Conservation (phyloP, 106 monocot genomes). For the Dendrobium officinale region DNA sequence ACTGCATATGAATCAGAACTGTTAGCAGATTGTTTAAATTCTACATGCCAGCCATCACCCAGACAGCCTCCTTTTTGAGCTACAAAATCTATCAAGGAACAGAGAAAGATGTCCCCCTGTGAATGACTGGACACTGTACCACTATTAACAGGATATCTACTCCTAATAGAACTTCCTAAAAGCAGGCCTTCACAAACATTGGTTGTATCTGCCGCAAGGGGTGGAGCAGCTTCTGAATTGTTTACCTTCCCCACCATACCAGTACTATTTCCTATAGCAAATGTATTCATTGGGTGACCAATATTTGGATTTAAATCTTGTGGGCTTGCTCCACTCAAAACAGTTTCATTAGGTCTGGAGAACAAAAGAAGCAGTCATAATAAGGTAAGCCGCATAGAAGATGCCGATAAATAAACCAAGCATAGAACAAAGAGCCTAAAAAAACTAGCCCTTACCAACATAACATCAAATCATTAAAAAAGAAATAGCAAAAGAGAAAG, state of each 20-base stretch:
- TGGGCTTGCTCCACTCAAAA: constrained; percentile 17
- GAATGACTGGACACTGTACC: constrained; percentile 12
- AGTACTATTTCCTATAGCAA: constrained; percentile 14
- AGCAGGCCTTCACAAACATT: constrained; percentile 14
- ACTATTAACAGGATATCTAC: constrained; percentile 9
- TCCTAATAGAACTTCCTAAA: constrained; percentile 22
- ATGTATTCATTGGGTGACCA: constrained; percentile 19
- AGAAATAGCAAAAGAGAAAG: not conserved
- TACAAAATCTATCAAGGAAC: constrained; percentile 41
- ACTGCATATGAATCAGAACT: constrained; percentile 26
- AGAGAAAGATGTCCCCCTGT: constrained; percentile 30
- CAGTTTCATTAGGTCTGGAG: constrained; percentile 36
- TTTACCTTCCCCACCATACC: constrained; percentile 10
- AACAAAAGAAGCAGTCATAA: not conserved
- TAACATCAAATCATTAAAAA: not conserved
- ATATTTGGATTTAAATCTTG: constrained; percentile 17
- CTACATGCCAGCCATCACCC: constrained; percentile 59
- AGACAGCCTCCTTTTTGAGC: constrained; percentile 42
- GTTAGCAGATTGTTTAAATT: constrained; percentile 31
- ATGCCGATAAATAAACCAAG: not conserved
- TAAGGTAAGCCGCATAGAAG: not conserved
- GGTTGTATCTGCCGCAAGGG: constrained; percentile 8
- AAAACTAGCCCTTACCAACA: not conserved
- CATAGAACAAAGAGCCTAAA: not conserved
- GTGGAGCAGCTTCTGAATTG: constrained; percentile 11